Base-by-base conservation (phyloP, 2,329 filamentous ascomycete species). In the Talaromyces verruculosus region DNA sequence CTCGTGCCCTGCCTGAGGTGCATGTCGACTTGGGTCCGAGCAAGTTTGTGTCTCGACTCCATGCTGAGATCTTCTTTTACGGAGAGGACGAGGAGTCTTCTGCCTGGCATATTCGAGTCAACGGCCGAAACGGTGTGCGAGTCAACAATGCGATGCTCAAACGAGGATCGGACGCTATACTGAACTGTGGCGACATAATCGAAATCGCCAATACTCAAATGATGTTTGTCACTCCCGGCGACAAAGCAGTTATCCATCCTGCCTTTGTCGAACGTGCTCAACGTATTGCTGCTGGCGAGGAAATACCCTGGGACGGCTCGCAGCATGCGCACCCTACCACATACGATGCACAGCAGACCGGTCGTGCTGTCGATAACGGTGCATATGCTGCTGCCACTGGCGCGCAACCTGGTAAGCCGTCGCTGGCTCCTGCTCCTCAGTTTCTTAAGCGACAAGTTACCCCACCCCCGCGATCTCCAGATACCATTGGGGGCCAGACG, bases 171-270 rank as follows among this genome's bases (percentile, higher is more conserved):
- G 84, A 87, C 41, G 85, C 87, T 39, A 81, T 87, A 35, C 84
- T 99, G 30, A 87, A 88, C 49, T 97, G 93, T 72, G 95, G 95
- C 66, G 89, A 94, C 75, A 92, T 98, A 51, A 89, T 99, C 66
- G 93, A 97, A 74, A 91, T 98, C 74, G 91, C 90, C 72, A 91
- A 91, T 63, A 91, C 95, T 0, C 94, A 99, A 81, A 99, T 99
- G 95, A 94, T 98, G 84, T 99, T 99, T 78, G 92, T 97, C 58
- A 87, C 96, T n/a, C 94, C 95, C 0, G 88, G 87, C 28, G 89
- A 91, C 65, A 86, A 87, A 28, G 84, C 93, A 30, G 83, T 86
- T 57, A 88, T 96, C 67, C 87, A 91, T 73, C 84, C 84, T 25
- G 86, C 81, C 72, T 93, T 90, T 74, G 84, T 91, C 17, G 86